A percentile compares a stretch with the other conserved stretches of the same genome.
phyloP scores from a whole-genome alignment of 2,329 filamentous ascomycete genomes.

The Aphanoascus verrucosus region DNA sequence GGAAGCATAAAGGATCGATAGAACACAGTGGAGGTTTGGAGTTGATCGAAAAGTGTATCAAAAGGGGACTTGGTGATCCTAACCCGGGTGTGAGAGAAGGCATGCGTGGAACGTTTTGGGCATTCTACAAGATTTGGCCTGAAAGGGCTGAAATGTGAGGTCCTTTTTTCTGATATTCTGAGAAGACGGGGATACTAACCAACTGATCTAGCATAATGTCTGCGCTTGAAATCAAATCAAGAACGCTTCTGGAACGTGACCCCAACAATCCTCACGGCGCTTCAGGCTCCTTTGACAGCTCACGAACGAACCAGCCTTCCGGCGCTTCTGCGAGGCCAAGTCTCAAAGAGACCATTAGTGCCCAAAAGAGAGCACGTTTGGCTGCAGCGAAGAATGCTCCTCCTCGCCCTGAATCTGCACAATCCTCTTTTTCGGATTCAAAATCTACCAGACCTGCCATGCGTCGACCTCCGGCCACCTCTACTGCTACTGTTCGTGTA shows the following conservation, averaged over 20 bases:
- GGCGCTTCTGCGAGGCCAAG: conserved; percentile 48
- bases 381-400: conserved; percentile 36
- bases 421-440: conserved; percentile 41
- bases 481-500: conserved; percentile 25
- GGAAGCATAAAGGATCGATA: conserved; percentile 63
- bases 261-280: conserved; percentile 53
- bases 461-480: conserved; percentile 25
- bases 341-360: conserved; percentile 71
- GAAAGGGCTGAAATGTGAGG: conserved; percentile 61
- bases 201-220: conserved; percentile 57
- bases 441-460: conserved; percentile 30
- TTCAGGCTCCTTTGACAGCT: conserved; percentile 6
- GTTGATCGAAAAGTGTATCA: conserved; percentile 74
- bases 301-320: conserved; percentile 7
- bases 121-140: conserved; percentile 66
- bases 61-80: conserved; percentile 75
- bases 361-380: conserved; percentile 55
- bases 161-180: conserved; percentile 4
- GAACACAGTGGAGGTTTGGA: conserved; percentile 79
- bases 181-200: neutral
- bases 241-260: conserved; percentile 71
- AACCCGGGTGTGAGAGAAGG: conserved; percentile 84
- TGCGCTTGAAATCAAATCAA: conserved; percentile 64
- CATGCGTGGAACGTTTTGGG: conserved; percentile 79
- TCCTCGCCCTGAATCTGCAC: conserved; percentile 48